Evolutionary conservation across 805 yeast species (phyloP), one percentile per base, ranked within the genome.

Genomic region (Schwanniomyces polymorphus): DNA sequence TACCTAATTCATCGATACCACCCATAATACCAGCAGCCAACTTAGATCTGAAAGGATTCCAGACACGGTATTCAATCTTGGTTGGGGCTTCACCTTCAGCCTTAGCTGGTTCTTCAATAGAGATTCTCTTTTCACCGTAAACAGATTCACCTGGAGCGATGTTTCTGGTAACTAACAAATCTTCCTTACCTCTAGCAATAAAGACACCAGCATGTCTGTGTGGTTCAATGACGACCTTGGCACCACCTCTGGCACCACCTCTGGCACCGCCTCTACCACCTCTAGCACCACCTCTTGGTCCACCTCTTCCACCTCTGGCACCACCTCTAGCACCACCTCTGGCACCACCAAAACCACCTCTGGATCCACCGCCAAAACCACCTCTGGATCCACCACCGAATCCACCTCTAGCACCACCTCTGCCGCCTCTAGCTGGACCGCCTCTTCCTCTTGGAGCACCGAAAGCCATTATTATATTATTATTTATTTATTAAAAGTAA

Each of bases 1-100:
- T 88, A 80, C 91, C 95, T 61, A 94, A 76, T 78, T 94, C 97
- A 70, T 92, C 99, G 60, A 94, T 77, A 87, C 99, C 99, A 78
- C 99, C 99, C 90, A 94, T 88, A 59, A 94, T 89, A 88, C 99
- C 99, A 54, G 99, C 99, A 70, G 99, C 99, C 78, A 94, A 80
- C 83, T 94, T 94, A 50, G 98, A 92, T 85, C 99, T 88, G 88
- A 94, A 94, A 55, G 99, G 99, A 78, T 94, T 94, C 99, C 99
- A 94, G 59, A 94, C 99, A 83, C 99, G 91, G 85, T 94, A 94
- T 80, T 94, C 99, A 52, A 85, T 82, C 81, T 94, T 94, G 65
- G 97, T 91, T 57, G 94, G 84, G 58, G 94, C 88, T 49, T 85
- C 88, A 65, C 86, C 87, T 65, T 87, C 96, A 67, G 87, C 96